phyloP scores from a whole-genome alignment of 208 protist genomes.

The Kentomonas sorsogonicus region DNA sequence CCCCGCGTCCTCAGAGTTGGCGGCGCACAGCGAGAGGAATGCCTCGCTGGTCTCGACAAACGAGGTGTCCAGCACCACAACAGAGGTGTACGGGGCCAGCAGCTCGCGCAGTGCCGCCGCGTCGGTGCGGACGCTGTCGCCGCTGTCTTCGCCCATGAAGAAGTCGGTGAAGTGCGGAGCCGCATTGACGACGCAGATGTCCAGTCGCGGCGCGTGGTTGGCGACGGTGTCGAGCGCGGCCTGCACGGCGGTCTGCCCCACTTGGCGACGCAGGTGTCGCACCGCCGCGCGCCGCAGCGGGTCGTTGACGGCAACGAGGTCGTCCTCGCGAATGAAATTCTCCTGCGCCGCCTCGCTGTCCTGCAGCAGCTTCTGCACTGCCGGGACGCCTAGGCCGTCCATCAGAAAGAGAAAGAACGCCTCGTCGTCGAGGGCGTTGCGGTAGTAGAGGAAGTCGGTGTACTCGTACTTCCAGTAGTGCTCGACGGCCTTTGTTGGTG shows the following conservation, averaged over 20 bases:
- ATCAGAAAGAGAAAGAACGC: constrained; percentile 60
- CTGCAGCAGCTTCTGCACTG: constrained; percentile 51
- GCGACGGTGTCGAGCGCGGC: constrained; percentile 59
- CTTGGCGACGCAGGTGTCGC: constrained; percentile 28
- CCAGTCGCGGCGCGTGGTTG: constrained; percentile 59
- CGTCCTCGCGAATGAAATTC: constrained; percentile 21
- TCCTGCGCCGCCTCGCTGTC: constrained; percentile 10
- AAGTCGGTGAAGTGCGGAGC: constrained; percentile 72
- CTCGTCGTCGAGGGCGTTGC: constrained; percentile 44
- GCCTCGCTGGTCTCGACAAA: constrained; percentile 77
- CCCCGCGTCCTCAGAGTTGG: background rate
- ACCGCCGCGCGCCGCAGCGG: constrained; percentile 33
- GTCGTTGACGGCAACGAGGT: constrained; percentile 65
- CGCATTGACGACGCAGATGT: constrained; percentile 61
- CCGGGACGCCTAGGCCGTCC: constrained; percentile 31
- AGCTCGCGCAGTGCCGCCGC: constrained; percentile 26
- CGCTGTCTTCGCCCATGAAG: constrained; percentile 17
- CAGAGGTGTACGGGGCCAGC: constrained; percentile 21
- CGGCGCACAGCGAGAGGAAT: constrained; percentile 45
- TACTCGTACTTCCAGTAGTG: constrained; percentile 85
- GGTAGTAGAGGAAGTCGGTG: constrained; percentile 69
- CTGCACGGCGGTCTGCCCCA: constrained; percentile 34
- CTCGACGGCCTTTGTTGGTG: constrained; percentile 50
- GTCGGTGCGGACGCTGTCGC: constrained; percentile 57
- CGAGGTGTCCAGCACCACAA: constrained; percentile 80